phyloP scores from a whole-genome alignment of 768 basidiomycete genomes.

The Kwoniella dejecticola region DNA sequence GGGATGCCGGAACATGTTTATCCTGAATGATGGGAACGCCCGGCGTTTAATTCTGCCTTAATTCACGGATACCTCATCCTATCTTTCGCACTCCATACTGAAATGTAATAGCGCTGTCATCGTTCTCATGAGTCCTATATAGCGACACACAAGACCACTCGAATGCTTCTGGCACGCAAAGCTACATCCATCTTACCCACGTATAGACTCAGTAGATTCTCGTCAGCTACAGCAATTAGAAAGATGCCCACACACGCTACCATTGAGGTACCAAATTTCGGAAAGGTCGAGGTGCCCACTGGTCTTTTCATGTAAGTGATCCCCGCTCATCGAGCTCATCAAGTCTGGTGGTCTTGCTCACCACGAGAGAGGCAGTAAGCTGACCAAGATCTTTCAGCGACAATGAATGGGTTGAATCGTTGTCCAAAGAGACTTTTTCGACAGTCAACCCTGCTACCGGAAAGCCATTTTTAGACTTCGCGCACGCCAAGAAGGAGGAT shows the following conservation, averaged over 20 bases:
- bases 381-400: too few species aligned
- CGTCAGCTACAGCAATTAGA: background rate
- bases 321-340: background rate
- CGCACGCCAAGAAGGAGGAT: slow-evolving; percentile 68
- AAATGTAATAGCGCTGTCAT: background rate
- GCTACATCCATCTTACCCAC: background rate
- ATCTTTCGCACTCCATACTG: background rate
- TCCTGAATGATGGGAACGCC: background rate
- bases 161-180: slow-evolving; percentile 1
- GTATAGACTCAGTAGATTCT: background rate
- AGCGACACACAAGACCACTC: background rate
- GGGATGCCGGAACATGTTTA: background rate
- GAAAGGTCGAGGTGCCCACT: slow-evolving; percentile 18
- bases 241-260: slow-evolving; percentile 24
- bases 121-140: background rate
- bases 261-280: slow-evolving; percentile 16
- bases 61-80: background rate
- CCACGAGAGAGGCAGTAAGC: too few species aligned
- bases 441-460: slow-evolving; percentile 65
- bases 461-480: slow-evolving; percentile 58
- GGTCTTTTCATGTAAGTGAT: slow-evolving; percentile 29
- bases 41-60: background rate
- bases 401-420: slow-evolving; percentile 27
- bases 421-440: slow-evolving; percentile 29
- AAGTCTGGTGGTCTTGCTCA: background rate